These are phyloP conservation scores for Polyporus arcularius DNA, from an alignment of 768 basidiomycete genomes.

Conservation along the genomic window DNA sequence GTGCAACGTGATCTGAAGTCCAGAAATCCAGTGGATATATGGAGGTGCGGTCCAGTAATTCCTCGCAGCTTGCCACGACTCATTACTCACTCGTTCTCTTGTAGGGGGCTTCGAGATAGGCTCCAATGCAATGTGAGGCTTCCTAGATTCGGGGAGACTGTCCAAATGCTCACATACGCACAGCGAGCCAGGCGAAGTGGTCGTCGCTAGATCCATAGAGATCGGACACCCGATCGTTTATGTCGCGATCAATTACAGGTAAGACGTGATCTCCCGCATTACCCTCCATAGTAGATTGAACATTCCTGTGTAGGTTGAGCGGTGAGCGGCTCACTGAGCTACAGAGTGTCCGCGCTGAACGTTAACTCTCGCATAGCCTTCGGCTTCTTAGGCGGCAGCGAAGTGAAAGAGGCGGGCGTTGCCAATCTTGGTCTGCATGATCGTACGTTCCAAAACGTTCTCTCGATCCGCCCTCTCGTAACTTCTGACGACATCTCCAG, in stretches of 20 bases:
- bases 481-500: constrained; percentile 1
- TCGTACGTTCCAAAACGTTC: constrained; percentile 42
- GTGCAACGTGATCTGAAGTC: not conserved
- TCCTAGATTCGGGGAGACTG: not conserved
- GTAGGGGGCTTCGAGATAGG: constrained; percentile 7
- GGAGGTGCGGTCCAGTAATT: not conserved
- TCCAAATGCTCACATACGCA: not conserved
- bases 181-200: constrained; percentile 43
- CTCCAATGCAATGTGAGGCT: not conserved
- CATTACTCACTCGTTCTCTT: not conserved
- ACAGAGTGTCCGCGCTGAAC: too few species aligned
- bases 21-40: not conserved
- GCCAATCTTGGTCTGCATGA: constrained; percentile 42
- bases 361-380: not conserved
- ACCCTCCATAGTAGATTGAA: too few species aligned
- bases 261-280: not conserved
- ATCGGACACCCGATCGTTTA: constrained; percentile 48
- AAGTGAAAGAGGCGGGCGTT: constrained; percentile 23
- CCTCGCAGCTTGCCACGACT: too few species aligned
- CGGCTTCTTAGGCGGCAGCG: constrained; percentile 25
- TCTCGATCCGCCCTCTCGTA: not conserved
- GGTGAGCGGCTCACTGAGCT: too few species aligned
- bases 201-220: constrained; percentile 46
- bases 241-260: constrained; percentile 58
- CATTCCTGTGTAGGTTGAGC: not conserved